Percentiles rank a stretch among this genome's conserved stretches.
Conservation (phyloP, 2,329 filamentous ascomycete genomes). For the Sphaerulina musiva region DNA sequence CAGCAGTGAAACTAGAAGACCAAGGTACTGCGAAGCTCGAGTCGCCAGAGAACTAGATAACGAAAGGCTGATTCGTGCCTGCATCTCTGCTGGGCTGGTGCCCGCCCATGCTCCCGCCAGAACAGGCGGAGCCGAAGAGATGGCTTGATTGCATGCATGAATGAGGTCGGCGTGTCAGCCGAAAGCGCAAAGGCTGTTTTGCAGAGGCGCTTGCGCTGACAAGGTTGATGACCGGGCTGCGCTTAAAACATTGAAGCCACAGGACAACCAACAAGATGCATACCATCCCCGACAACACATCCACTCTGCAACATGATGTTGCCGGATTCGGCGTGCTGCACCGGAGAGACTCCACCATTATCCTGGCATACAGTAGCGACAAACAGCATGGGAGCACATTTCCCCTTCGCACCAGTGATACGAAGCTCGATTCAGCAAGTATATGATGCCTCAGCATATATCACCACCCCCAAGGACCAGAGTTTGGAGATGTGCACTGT, state of each 20-base stretch:
- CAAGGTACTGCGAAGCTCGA: neutral
- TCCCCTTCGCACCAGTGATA: neutral
- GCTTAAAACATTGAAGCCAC: neutral
- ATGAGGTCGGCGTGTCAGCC: constrained; percentile 5
- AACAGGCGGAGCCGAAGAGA: constrained; percentile 1
- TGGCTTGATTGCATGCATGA: constrained; percentile 1
- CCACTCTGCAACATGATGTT: neutral
- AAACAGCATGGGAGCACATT: neutral
- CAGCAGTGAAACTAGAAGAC: neutral
- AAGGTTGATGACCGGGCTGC: neutral
- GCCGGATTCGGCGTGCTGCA: neutral
- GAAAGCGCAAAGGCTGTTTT: neutral
- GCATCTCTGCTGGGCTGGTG: neutral
- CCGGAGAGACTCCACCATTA: neutral
- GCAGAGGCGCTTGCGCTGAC: neutral
- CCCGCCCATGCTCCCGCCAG: neutral
- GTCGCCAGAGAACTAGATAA: neutral
- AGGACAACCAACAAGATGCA: neutral
- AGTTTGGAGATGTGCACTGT: neutral
- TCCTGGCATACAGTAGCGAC: neutral
- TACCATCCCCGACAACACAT: neutral
- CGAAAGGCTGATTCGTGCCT: neutral
- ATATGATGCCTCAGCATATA: neutral
- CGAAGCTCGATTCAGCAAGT: neutral
- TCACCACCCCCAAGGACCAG: neutral